These are phyloP conservation scores for Gentiana straminea DNA, from an alignment of 257 asterid genomes.

Conservation along the genomic window DNA sequence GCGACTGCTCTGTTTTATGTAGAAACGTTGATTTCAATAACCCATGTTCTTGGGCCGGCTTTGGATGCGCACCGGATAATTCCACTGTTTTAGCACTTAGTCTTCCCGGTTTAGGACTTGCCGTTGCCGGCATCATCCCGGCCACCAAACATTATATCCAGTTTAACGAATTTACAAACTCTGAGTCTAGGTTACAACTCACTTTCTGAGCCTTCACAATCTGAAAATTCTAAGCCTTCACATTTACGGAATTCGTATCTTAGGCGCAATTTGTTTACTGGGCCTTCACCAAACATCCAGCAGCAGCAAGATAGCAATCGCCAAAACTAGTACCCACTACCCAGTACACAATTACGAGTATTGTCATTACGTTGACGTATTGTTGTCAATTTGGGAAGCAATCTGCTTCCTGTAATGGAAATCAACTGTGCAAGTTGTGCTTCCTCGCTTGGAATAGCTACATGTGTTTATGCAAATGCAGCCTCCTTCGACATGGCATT, in stretches of 20 bases:
- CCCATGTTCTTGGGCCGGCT: constrained; percentile 71
- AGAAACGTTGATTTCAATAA: constrained; percentile 32
- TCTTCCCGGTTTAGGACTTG: constrained; percentile 74
- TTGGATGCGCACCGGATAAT: constrained; percentile 43
- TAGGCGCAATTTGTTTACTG: constrained; percentile 57
- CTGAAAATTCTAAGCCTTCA: constrained; percentile 40
- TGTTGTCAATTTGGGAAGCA: too few relatives aligned
- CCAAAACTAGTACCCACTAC: too few relatives aligned
- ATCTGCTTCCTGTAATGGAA: too few relatives aligned
- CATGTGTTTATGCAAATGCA: too few relatives aligned
- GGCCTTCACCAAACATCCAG: constrained; percentile 51
- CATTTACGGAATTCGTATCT: constrained; percentile 51
- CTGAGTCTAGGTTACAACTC: constrained; percentile 84
- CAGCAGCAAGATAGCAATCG: too few relatives aligned
- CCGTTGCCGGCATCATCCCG: constrained; percentile 50
- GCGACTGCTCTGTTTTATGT: constrained; percentile 77
- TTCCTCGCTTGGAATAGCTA: too few relatives aligned
- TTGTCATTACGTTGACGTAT: too few relatives aligned
- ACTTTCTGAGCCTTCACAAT: constrained; percentile 50
- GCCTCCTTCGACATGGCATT: too few relatives aligned
- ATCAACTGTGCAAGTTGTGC: too few relatives aligned
- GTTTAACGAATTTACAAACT: constrained; percentile 49
- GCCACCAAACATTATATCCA: constrained; percentile 45
- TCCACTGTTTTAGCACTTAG: constrained; percentile 57
- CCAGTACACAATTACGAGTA: too few relatives aligned